A percentile compares a stretch with the other conserved stretches of the same genome.
Conservation (phyloP, 2,329 filamentous ascomycete genomes). For the Lecanicillium sp. region DNA sequence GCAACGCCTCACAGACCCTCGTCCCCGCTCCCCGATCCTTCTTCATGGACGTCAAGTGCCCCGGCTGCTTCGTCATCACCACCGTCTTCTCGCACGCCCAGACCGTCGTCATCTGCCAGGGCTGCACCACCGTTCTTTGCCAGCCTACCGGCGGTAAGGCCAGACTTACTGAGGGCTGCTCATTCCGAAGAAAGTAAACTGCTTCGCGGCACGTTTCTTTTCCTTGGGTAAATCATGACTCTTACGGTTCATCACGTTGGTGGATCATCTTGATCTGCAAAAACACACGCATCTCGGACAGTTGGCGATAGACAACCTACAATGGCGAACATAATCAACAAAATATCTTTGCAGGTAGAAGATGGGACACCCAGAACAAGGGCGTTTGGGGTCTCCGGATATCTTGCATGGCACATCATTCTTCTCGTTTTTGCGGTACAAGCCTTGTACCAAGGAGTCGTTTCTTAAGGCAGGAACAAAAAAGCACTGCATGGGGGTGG, state of each 20-base stretch:
- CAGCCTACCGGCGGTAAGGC: constrained; percentile 99
- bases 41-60: constrained; percentile 99
- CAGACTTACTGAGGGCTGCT: constrained; percentile 98
- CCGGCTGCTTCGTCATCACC: constrained; percentile 99
- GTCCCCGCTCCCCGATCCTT: constrained; percentile 96
- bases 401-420: constrained; percentile 62
- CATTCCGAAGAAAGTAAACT: constrained; percentile 99
- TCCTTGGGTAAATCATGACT: constrained; percentile 41
- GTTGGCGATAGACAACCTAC: constrained; percentile 41
- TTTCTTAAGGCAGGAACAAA: constrained; percentile 31
- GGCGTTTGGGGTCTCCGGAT: constrained; percentile 75
- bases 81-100: constrained; percentile 99
- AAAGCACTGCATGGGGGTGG: constrained; percentile 46
- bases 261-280: constrained; percentile 53
- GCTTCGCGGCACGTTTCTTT: constrained; percentile 36
- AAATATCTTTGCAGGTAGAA: constrained; percentile 58
- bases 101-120: constrained; percentile 99
- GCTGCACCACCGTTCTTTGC: constrained; percentile 99
- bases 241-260: constrained; percentile 41
- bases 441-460: constrained; percentile 37
- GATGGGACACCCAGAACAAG: constrained; percentile 58
- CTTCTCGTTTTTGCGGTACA: constrained; percentile 37
- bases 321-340: constrained; percentile 38
- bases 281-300: constrained; percentile 32
- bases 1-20: constrained; percentile 55